These are phyloP conservation scores for Termitomyces sp. DNA, from an alignment of 768 basidiomycete genomes.

Conservation along the genomic window DNA sequence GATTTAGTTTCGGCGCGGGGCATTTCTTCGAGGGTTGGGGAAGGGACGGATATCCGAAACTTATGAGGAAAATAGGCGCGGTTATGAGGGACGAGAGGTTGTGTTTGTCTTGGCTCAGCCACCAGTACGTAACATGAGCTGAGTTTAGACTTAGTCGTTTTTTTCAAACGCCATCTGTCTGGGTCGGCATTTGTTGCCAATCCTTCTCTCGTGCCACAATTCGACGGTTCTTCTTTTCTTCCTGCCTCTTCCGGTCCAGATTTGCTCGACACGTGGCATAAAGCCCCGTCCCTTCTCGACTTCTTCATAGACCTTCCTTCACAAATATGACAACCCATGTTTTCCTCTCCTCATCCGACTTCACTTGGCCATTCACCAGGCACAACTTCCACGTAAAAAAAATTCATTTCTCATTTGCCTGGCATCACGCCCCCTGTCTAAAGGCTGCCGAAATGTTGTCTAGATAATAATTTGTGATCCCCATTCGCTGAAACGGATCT, in stretches of 20 bases:
- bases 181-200: slow-evolving; percentile 17
- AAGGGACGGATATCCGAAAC: slow-evolving; percentile 15
- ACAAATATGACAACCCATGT: neutral
- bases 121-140: slow-evolving; percentile 27
- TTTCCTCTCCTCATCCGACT: neutral
- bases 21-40: slow-evolving; percentile 24
- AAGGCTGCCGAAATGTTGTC: slow-evolving; percentile 5
- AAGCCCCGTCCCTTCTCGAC: slow-evolving; percentile 3
- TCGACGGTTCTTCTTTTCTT: slow-evolving; percentile 4
- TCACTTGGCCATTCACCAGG: slow-evolving; percentile 1
- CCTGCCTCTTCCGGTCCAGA: slow-evolving; percentile 13
- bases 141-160: slow-evolving; percentile 24
- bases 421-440: slow-evolving; percentile 14
- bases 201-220: slow-evolving; percentile 10
- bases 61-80: slow-evolving; percentile 19
- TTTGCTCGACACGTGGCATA: slow-evolving; percentile 12
- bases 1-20: slow-evolving; percentile 34
- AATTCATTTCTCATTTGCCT: neutral
- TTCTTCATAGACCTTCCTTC: slow-evolving; percentile 3
- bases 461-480: slow-evolving; percentile 10
- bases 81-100: slow-evolving; percentile 18
- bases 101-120: slow-evolving; percentile 29
- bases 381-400: slow-evolving; percentile 11
- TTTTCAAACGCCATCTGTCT: slow-evolving; percentile 15
- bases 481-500: slow-evolving; percentile 13